Conservation (phyloP, 345 rosid species). For the Salix purpurea region DNA sequence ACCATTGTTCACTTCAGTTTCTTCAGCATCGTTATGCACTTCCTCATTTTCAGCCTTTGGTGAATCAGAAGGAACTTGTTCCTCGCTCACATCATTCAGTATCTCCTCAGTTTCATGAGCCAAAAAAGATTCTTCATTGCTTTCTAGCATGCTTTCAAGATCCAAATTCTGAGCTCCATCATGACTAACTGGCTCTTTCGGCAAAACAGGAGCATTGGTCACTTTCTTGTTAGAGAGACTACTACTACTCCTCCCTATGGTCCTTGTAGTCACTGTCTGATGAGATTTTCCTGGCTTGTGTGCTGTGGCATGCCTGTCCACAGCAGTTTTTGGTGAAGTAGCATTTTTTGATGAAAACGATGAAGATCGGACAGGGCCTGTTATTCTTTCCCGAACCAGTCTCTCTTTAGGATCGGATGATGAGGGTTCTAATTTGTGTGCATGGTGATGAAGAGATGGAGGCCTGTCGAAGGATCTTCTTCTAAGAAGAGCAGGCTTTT, state of each 20-base stretch:
- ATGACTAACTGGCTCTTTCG: slow-evolving; percentile 4
- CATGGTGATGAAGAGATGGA: slow-evolving; percentile 36
- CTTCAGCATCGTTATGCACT: slow-evolving; percentile 14
- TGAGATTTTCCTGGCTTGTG: slow-evolving; percentile 27
- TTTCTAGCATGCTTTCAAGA: slow-evolving; percentile 24
- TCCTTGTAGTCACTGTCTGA: slow-evolving; percentile 14
- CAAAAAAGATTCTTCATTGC: slow-evolving; percentile 6
- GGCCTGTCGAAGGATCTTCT: slow-evolving; percentile 83
- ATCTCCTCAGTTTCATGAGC: slow-evolving; percentile 32
- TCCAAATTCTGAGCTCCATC: slow-evolving; percentile 15
- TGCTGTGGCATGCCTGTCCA: slow-evolving; percentile 34
- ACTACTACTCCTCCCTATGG: slow-evolving; percentile 23
- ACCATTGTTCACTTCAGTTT: slow-evolving; percentile 6
- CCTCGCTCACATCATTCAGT: slow-evolving; percentile 25
- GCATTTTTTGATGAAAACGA: slow-evolving; percentile 28
- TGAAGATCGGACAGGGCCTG: slow-evolving; percentile 23
- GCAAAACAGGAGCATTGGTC: not conserved
- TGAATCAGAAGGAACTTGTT: slow-evolving; percentile 9
- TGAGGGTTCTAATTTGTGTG: slow-evolving; percentile 37
- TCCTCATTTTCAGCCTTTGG: slow-evolving; percentile 18
- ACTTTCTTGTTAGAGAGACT: slow-evolving; percentile 19
- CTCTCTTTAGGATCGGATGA: slow-evolving; percentile 38
- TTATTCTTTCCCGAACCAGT: slow-evolving; percentile 31
- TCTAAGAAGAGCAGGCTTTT: slow-evolving; percentile 40
- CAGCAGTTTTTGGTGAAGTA: slow-evolving; percentile 10